Percentiles rank a stretch among this genome's conserved stretches.
phyloP scores from a whole-genome alignment of 1,139 yeast genomes.

The Tardiomyces blankii region DNA sequence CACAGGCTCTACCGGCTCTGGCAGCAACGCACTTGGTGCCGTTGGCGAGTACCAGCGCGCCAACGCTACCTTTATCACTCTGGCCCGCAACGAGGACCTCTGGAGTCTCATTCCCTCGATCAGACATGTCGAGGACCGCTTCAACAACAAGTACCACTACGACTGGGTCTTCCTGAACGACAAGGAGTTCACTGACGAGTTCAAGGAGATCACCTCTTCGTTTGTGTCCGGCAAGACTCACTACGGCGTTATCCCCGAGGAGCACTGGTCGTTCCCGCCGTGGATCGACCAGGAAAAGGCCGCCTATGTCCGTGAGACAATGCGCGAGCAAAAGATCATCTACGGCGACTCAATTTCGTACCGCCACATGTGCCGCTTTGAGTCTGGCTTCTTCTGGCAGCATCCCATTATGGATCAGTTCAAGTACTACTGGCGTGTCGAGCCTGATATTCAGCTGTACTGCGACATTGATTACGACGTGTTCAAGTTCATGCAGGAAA shows the following conservation, averaged over 20 bases:
- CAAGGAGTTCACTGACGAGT: slow-evolving; percentile 43
- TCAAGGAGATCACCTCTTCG: slow-evolving; percentile 34
- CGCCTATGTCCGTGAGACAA: slow-evolving; percentile 36
- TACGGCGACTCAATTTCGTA: slow-evolving; percentile 62
- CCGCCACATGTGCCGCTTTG: slow-evolving; percentile 88
- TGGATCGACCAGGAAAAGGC: slow-evolving; percentile 57
- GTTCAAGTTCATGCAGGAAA: slow-evolving; percentile 73
- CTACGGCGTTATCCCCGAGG: slow-evolving; percentile 56
- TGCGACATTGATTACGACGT: slow-evolving; percentile 82
- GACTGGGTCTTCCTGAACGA: slow-evolving; percentile 77
- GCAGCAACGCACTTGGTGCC: neutral
- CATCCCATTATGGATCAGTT: slow-evolving; percentile 61
- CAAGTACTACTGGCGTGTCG: slow-evolving; percentile 94
- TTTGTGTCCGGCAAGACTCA: slow-evolving; percentile 50
- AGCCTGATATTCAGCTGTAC: slow-evolving; percentile 71
- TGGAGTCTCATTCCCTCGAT: slow-evolving; percentile 48
- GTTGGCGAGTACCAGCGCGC: slow-evolving; percentile 6
- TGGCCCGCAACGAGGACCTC: slow-evolving; percentile 63
- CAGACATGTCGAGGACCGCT: slow-evolving; percentile 56
- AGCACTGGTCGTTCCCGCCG: slow-evolving; percentile 71
- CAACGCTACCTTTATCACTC: slow-evolving; percentile 61
- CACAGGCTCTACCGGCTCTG: neutral
- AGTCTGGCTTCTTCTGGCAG: slow-evolving; percentile 85
- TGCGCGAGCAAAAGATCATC: slow-evolving; percentile 40
- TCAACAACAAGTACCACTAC: slow-evolving; percentile 52